Base-by-base conservation (phyloP, 805 yeast genomes). In the Pichia thaimueangensis region DNA sequence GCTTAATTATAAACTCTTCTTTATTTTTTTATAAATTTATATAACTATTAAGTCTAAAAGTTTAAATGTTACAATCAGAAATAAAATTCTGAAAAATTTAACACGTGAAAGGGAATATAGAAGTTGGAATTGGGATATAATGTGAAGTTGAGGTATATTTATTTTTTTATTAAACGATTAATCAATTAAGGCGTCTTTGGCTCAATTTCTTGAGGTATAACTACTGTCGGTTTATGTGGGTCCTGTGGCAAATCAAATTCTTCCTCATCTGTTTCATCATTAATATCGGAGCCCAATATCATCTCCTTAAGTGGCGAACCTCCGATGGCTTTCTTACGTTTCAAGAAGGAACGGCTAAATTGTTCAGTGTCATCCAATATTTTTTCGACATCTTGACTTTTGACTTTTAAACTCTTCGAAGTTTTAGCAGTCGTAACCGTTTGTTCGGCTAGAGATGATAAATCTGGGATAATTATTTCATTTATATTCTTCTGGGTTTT, bases 401-500 rank as follows among this genome's bases (percentile, higher is more conserved):
- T n/a, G n/a, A n/a, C 33, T 6, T 31, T 29, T 5, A 9, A 11
- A 6, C 37, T 48, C 24, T 55, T 47, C 7, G 51, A 43, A 1
- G 50, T 43, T 13, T 41, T 47, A 12, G 17, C 25, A 46, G 16
- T 7, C 16, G 8, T 32, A 16, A 34, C 17, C 6, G 6, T 31
- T 31, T 31, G 6, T 15, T 16, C 6, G 22, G 11, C n/a, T n/a
- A n/a, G n/a, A n/a, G n/a, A n/a, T n/a, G 27, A 5, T n/a, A 52
- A 28, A 19, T 49, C 50, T 10, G 56, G 53, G 3, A 53, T 53
- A 4, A 43, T 17, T 12, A 50, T 43, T 11, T 34, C 33, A 10
- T 28, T 32, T 2, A 35, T 46, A 64, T 73, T 16, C 63, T 68
- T 6, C 60, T 64, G n/a, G n/a, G n/a, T 22, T 10, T 16, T 35